Base-by-base conservation (phyloP, 2,329 filamentous ascomycete species). In the Aspergillus oerlinghausenensis region DNA sequence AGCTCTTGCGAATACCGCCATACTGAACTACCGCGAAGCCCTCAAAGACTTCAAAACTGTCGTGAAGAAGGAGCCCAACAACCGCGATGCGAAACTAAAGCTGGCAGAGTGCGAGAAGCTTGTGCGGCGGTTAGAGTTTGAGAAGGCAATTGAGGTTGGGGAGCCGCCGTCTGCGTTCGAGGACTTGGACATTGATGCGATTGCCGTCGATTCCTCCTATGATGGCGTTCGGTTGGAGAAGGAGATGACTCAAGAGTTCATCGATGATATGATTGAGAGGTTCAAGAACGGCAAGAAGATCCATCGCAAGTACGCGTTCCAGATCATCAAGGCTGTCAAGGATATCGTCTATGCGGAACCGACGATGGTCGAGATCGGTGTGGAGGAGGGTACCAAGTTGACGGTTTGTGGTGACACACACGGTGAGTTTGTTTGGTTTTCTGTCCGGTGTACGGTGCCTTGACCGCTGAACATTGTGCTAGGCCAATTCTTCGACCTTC, bases 391-490 rank as follows among this genome's bases (percentile, higher is more conserved):
- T 55, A 85, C 88, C 56, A 84, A 88, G 70, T 80, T 99, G 67
- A 99, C 94, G 2, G 92, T 99, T 55, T 99, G 94, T 70, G 94
- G 94, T 73, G 94, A 99, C 73, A 99, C 94, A 4, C 94, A 99
- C 73, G 94, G 90, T 90, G 76, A 75, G 58, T 29, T 29, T 55
- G 58, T 29, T 29, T 55, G 14, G 2, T 5, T 25, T 40, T 19
- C 26, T 9, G 28, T 47, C 23, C 23, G 25, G 21, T 19, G 21
- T 11, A 23, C 45, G 8, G 11, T 47, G 28, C 35, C 4, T 38
- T 21, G 17, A 50, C 21, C 47, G 54, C 64, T 50, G 58, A 11
- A 47, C 17, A 11, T 35, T 35, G 54, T 10, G 52, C n/a, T 60
- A 92, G 90, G 93, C 49, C 94, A 99, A 83, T 99, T 92, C 78